A percentile compares a stretch with the other conserved stretches of the same genome.
These are phyloP conservation scores for Calonectria multiphialidica DNA, from an alignment of 2,329 filamentous ascomycete species.

Conservation along the genomic window DNA sequence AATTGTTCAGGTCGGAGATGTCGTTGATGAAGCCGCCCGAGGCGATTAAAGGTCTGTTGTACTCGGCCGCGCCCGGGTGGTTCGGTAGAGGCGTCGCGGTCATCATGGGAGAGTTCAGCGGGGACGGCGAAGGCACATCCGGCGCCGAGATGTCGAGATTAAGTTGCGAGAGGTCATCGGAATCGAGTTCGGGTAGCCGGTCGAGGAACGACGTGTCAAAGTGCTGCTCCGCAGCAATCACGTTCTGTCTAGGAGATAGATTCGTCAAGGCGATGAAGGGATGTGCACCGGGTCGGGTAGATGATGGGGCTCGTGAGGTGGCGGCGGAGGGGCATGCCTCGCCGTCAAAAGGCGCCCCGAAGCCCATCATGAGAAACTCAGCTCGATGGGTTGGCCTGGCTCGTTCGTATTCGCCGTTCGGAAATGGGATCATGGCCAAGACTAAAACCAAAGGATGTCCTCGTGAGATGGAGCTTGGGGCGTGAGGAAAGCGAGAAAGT, in stretches of 20 bases:
- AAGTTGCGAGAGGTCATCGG: not conserved
- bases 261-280: not conserved
- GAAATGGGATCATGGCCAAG: not conserved
- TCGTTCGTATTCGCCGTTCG: not conserved
- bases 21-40: not conserved
- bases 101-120: not conserved
- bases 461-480: not conserved
- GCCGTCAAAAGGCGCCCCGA: not conserved
- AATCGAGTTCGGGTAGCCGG: not conserved
- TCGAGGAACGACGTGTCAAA: not conserved
- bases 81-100: not conserved
- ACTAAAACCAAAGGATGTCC: not conserved
- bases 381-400: not conserved
- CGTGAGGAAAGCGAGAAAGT: not conserved
- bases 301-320: not conserved
- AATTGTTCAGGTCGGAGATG: not conserved
- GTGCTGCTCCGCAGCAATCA: not conserved
- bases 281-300: not conserved
- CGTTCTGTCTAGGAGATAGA: not conserved
- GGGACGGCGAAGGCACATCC: not conserved
- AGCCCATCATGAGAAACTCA: not conserved
- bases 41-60: not conserved
- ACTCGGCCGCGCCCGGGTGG: no score
- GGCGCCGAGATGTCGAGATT: not conserved
- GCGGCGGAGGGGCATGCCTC: not conserved